Evolutionary conservation across 768 basidiomycete genomes (phyloP).

Genomic region (Leccinum aurantiacum): DNA sequence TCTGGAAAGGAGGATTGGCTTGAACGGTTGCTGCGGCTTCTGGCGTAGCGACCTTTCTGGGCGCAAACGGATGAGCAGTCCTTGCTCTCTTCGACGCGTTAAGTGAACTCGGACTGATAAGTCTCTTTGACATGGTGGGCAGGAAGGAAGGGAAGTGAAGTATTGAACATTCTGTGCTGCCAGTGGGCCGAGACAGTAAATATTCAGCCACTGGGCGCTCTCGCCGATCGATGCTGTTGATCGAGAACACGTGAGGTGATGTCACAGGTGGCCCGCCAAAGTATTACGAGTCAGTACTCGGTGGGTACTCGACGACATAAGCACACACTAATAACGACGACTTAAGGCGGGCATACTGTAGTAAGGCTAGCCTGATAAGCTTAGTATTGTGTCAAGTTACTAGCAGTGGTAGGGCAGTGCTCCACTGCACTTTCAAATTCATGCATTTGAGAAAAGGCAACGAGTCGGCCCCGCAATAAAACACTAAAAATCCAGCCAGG

Average conservation of each 20-base stretch:
- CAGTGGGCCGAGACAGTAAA: neutral
- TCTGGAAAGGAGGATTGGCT: constrained; percentile 60
- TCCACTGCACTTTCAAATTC: too few species aligned
- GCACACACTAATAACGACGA: neutral
- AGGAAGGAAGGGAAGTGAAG: neutral
- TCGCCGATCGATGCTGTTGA: constrained; percentile 14
- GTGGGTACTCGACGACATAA: neutral
- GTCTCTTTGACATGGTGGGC: constrained; percentile 28
- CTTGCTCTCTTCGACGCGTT: constrained; percentile 39
- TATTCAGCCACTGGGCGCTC: neutral
- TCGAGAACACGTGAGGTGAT: constrained; percentile 24
- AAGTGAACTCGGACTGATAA: constrained; percentile 15
- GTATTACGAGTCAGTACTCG: neutral
- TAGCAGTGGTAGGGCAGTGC: too few species aligned
- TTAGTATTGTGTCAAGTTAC: too few species aligned
- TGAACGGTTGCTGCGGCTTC: constrained; percentile 65
- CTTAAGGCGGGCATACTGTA: neutral
- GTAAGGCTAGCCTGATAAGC: too few species aligned
- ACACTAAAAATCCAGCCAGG: too few species aligned
- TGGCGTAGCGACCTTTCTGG: constrained; percentile 64
- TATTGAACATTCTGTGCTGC: neutral
- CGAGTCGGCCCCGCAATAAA: too few species aligned
- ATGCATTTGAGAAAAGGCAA: too few species aligned
- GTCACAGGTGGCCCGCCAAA: constrained; percentile 9
- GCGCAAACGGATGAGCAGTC: constrained; percentile 37